Evolutionary conservation across 2,329 filamentous ascomycete species (phyloP).

Genomic region (Calonectria naviculata): DNA sequence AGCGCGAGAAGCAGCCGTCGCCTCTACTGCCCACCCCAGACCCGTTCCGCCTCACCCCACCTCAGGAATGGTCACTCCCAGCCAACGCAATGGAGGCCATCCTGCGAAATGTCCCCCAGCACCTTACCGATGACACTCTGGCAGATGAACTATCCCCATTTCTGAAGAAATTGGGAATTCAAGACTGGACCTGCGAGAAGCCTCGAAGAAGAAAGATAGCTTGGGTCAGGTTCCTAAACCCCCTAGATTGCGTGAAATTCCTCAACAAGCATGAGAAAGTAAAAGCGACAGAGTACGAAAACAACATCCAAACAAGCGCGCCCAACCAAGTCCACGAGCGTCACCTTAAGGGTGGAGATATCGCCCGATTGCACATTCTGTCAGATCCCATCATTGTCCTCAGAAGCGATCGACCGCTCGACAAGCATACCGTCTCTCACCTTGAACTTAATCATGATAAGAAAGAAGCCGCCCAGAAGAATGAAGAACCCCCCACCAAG

Average conservation of each 20-base stretch:
- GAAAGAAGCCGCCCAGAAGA: slow-evolving; percentile 13
- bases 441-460: slow-evolving; percentile 42
- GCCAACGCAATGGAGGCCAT: slow-evolving; percentile 57
- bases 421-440: slow-evolving; percentile 38
- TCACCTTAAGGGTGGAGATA: slow-evolving; percentile 22
- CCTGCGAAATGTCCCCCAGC: slow-evolving; percentile 54
- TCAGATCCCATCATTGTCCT: slow-evolving; percentile 41
- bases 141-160: slow-evolving; percentile 51
- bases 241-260: slow-evolving; percentile 54
- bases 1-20: not conserved
- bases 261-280: slow-evolving; percentile 49
- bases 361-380: slow-evolving; percentile 45
- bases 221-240: slow-evolving; percentile 56
- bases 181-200: slow-evolving; percentile 57
- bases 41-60: not conserved
- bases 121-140: slow-evolving; percentile 52
- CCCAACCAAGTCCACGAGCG: not conserved
- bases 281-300: not conserved
- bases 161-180: slow-evolving; percentile 54
- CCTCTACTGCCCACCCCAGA: not conserved
- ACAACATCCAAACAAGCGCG: too few species aligned
- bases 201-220: slow-evolving; percentile 46
- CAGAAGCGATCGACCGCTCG: slow-evolving; percentile 47
- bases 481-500: slow-evolving; percentile 32
- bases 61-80: not conserved